Conservation (phyloP, 306 rosid genomes). For the Cicer bijugum region DNA sequence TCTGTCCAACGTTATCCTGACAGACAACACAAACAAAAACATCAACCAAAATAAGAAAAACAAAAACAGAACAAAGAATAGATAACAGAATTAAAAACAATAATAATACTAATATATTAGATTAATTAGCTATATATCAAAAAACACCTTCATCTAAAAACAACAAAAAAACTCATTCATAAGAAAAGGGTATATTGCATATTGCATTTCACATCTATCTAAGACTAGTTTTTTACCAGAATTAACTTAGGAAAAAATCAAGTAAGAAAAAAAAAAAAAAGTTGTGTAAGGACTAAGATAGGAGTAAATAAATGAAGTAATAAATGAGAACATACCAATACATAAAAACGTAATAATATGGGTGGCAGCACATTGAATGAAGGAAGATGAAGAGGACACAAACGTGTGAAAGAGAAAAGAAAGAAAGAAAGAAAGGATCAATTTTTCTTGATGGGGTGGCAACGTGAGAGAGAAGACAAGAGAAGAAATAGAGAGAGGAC, state of each 20-base stretch:
- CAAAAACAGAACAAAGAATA: background rate
- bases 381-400: slow-evolving; percentile 27
- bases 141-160: slow-evolving; percentile 1
- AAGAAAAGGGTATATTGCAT: background rate
- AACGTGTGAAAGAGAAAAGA: background rate
- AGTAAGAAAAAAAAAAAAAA: background rate
- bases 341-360: background rate
- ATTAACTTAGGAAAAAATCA: too few species aligned
- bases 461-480: slow-evolving; percentile 54
- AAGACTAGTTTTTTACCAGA: background rate
- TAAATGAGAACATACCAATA: slow-evolving; percentile 39
- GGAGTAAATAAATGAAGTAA: slow-evolving; percentile 20
- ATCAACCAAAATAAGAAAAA: slow-evolving; percentile 43
- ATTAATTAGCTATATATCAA: slow-evolving; percentile 29
- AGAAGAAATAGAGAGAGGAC: slow-evolving; percentile 12
- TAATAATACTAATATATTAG: slow-evolving; percentile 27
- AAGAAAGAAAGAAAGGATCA: slow-evolving; percentile 55
- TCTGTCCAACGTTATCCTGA: slow-evolving; percentile 50
- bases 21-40: slow-evolving; percentile 45
- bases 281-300: slow-evolving; percentile 29
- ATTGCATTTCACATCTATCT: background rate
- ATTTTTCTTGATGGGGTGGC: slow-evolving; percentile 66
- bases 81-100: background rate
- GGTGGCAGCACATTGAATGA: slow-evolving; percentile 44
- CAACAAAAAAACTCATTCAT: slow-evolving; percentile 16